Evolutionary conservation across 352 stramenopile species (phyloP), one percentile per base, ranked within the genome.

Genomic region (Aphanomyces stellatus): DNA sequence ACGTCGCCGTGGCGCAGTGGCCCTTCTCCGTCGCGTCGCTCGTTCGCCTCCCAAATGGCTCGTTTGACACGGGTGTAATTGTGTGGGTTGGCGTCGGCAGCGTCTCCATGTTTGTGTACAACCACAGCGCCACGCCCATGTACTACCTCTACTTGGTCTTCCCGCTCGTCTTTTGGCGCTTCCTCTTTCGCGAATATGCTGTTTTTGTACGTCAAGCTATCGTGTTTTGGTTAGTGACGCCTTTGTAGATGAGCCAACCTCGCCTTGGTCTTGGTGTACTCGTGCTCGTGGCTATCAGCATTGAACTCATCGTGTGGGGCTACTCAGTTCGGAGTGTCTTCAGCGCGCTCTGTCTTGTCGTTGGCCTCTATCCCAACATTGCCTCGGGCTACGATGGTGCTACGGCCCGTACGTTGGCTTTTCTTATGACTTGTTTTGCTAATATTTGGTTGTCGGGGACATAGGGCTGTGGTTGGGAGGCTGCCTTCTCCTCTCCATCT

Each of bases 111-210:
- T 53, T 30, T 25, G 6, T 57, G 17, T 65, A 65, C 59, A 65
- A 53, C 25, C 59, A 31, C 41, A 17, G n/a, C 17, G 85, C 81
- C 19, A 82, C 86, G n/a, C 13, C 69, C 10, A 91, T 81, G 35
- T 95, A 95, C 53, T 91, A 88, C 42, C 69, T 90, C 19, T 93
- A 95, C 66, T 51, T 87, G 40, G 30, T 75, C 19, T 95, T 91
- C 65, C 80, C 82, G 1, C 65, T 90, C 1, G 46, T 87, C 2
- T 92, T 88, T 59, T 85, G 86, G 69, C 49, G 83, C 30, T 85
- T 80, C 68, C 65, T 83, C 11, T 82, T 73, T 72, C 76, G 75
- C 40, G 73, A 88, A 28, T 61, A 49, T 22, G n/a, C 65, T 6
- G 28, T 46, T 41, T 34, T 46, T 3, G n/a, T 88, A 22, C 59